These are phyloP conservation scores for Colletotrichum sp. DNA, from an alignment of 2,329 filamentous ascomycete genomes.

Conservation along the genomic window DNA sequence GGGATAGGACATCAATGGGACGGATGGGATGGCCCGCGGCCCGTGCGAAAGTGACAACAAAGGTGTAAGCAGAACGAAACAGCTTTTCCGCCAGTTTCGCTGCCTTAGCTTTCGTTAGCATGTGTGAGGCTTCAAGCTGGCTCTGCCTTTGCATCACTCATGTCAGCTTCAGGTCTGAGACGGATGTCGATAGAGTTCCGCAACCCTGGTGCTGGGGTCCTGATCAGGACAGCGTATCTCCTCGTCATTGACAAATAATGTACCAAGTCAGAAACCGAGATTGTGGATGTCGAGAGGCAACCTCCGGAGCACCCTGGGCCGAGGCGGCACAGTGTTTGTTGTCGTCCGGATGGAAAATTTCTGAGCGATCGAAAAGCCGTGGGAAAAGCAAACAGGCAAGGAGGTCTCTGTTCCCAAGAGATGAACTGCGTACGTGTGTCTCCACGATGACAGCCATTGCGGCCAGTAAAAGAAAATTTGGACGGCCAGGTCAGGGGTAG, in stretches of 20 bases:
- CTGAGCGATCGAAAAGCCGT: neutral
- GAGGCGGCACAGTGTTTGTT: neutral
- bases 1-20: neutral
- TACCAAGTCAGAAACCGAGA: neutral
- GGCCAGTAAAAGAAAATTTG: neutral
- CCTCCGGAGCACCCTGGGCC: neutral
- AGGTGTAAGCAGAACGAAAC: conserved; percentile 2
- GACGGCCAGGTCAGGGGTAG: neutral
- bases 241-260: neutral
- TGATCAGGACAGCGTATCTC: neutral
- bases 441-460: neutral
- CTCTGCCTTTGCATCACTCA: neutral
- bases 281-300: neutral
- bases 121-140: neutral
- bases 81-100: neutral
- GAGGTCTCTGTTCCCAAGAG: neutral
- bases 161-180: neutral
- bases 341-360: neutral
- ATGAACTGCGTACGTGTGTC: neutral
- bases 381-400: neutral
- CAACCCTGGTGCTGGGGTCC: neutral
- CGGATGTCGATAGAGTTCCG: neutral
- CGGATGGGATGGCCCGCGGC: conserved; percentile 7
- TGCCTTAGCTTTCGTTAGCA: neutral
- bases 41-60: conserved; percentile 17